phyloP scores from a whole-genome alignment of 805 yeast species.

The Suhomyces vadensis region DNA sequence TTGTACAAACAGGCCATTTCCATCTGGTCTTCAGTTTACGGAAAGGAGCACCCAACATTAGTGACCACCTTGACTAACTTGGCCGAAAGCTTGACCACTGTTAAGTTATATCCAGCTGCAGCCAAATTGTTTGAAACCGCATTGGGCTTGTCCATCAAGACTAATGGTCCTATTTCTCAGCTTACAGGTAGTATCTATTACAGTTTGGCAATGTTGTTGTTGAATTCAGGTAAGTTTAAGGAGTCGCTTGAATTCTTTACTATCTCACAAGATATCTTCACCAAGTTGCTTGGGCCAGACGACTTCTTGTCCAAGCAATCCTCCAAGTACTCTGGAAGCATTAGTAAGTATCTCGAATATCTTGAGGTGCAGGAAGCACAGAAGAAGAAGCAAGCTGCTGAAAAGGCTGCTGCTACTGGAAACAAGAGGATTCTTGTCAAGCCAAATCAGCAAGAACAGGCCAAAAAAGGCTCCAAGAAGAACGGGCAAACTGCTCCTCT shows the following conservation, averaged over 20 bases:
- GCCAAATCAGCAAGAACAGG: constrained; percentile 9
- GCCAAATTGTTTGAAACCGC: constrained; percentile 55
- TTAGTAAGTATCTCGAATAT: constrained; percentile 50
- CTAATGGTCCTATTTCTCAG: constrained; percentile 61
- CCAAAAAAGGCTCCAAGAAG: constrained; percentile 13
- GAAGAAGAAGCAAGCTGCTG: constrained; percentile 20
- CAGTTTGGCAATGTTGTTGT: constrained; percentile 56
- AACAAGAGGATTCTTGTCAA: constrained; percentile 16
- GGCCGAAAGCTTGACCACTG: constrained; percentile 57
- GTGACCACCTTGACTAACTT: constrained; percentile 63
- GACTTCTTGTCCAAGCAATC: constrained; percentile 69
- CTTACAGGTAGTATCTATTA: constrained; percentile 66
- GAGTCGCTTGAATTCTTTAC: constrained; percentile 58
- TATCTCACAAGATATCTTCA: constrained; percentile 58
- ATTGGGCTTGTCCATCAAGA: constrained; percentile 46
- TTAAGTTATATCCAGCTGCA: constrained; percentile 50
- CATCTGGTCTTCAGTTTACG: constrained; percentile 59
- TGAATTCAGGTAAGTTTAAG: constrained; percentile 51
- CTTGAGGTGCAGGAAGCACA: constrained; percentile 38
- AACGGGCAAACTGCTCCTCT: constrained; percentile 19
- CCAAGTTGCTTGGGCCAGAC: constrained; percentile 61
- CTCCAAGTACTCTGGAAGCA: constrained; percentile 59
- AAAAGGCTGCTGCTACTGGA: constrained; percentile 25
- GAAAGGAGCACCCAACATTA: constrained; percentile 67
- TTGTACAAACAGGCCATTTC: constrained; percentile 60